These are phyloP conservation scores for Rubia balearica DNA, from an alignment of 305 asterid species.

Conservation along the genomic window DNA sequence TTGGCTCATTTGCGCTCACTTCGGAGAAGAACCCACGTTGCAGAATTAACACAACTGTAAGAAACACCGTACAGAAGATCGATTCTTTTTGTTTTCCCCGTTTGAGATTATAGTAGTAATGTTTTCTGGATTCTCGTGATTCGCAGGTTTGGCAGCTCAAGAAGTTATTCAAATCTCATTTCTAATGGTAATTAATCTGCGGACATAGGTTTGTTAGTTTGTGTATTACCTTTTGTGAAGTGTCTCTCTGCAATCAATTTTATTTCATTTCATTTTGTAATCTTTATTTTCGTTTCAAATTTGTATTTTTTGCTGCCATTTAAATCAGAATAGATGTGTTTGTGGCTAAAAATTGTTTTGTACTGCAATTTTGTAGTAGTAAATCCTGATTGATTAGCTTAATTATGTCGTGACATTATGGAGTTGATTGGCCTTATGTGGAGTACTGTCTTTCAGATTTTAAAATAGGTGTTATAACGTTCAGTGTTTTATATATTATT, in stretches of 20 bases:
- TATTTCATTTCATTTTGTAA: neutral
- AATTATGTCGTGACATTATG: neutral
- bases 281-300: neutral
- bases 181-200: slow-evolving; percentile 18
- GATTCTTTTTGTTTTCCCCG: neutral
- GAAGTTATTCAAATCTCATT: slow-evolving; percentile 23
- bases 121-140: neutral
- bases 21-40: slow-evolving; percentile 10
- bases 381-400: neutral
- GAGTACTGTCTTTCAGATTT: neutral
- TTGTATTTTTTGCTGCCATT: neutral
- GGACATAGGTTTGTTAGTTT: neutral
- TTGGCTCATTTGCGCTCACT: slow-evolving; percentile 16
- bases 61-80: neutral
- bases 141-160: slow-evolving; percentile 27
- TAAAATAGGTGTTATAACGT: neutral
- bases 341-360: neutral
- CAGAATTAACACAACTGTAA: slow-evolving; percentile 16
- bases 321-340: neutral
- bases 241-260: neutral
- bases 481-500: neutral
- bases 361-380: slow-evolving; percentile 1
- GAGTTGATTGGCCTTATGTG: neutral
- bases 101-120: slow-evolving; percentile 5
- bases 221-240: neutral